Percentiles rank a stretch among this genome's conserved stretches.
Evolutionary conservation across 225 moss, liverwort and hornwort species (phyloP).

Genomic region (Polytrichum formosum): DNA sequence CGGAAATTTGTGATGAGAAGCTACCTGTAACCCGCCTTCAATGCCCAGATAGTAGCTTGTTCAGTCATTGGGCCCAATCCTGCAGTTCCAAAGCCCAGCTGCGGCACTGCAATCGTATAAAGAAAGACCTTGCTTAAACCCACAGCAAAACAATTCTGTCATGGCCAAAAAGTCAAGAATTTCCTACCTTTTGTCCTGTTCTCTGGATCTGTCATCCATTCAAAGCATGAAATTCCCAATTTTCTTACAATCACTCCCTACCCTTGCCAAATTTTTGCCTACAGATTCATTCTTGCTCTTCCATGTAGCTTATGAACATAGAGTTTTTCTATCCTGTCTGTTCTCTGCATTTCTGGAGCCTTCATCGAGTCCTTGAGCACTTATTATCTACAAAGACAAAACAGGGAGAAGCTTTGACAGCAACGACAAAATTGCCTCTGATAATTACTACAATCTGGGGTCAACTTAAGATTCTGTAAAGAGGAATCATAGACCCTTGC

Average conservation of each 20-base stretch:
- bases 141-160: background rate
- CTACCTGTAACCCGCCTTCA: slow-evolving; percentile 53
- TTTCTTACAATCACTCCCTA: background rate
- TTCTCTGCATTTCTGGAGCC: no score
- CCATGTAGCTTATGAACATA: background rate
- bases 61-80: slow-evolving; percentile 33
- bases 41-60: slow-evolving; percentile 40
- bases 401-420: no score
- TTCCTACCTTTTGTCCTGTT: background rate
- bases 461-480: background rate
- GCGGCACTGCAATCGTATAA: slow-evolving; percentile 25
- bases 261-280: background rate
- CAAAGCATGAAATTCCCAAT: no score
- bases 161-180: background rate
- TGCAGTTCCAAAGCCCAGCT: slow-evolving; percentile 51
- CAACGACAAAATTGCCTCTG: background rate
- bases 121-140: background rate
- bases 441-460: no score
- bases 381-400: no score
- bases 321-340: no score
- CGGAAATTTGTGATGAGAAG: background rate
- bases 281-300: background rate
- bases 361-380: no score
- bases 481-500: background rate
- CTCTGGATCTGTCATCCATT: background rate